Evolutionary conservation across 1,139 yeast genomes (phyloP), one percentile per base, ranked within the genome.

Genomic region (Diutina sp.): DNA sequence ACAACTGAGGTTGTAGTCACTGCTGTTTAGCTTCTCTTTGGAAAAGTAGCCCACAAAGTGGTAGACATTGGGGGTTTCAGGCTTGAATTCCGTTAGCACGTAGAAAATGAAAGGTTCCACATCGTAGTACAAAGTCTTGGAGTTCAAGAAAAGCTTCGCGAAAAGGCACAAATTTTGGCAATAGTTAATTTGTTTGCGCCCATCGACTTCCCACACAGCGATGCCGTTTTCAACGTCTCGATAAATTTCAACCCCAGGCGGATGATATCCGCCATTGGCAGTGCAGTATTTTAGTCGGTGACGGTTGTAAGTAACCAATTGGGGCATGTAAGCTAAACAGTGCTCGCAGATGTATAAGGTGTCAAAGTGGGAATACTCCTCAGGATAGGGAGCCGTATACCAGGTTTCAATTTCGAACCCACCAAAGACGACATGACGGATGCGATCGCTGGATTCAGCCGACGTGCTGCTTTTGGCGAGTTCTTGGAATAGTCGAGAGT

Each of bases 21-120:
- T 82, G 51, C 84, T 79, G 61, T 82, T 86, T 58, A 85, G 72
- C 65, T 90, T 90, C 63, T 90, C 97, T 63, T 91, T 93, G 32
- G 96, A 88, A 65, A 93, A 93, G 68, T 93, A 93, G 0, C 99
- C 99, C 45, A 90, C 95, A 69, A 91, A 85, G 66, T 87, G 90
- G 66, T 87, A 87, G 32, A 80, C 81, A 6, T 71, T 63, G 11
- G 72, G 69, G 59, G 73, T 73, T 2, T 63, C 60, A 9, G 72
- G 74, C 63, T 85, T 91, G 38, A 80, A 73, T 63, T 86, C 95
- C 1, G 93, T 87, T 57, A 93, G 71, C 1, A 90, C 83, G 69
- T 93, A 93, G 66, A 93, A 93, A 66, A 88, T 78, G 64, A 93
- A 93, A 0, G 98, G 97, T 65, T 91, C 97, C 47, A 93, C 98